Conservation (phyloP, 1,284 basidiomycete species). For the Bjerkandera adusta region DNA sequence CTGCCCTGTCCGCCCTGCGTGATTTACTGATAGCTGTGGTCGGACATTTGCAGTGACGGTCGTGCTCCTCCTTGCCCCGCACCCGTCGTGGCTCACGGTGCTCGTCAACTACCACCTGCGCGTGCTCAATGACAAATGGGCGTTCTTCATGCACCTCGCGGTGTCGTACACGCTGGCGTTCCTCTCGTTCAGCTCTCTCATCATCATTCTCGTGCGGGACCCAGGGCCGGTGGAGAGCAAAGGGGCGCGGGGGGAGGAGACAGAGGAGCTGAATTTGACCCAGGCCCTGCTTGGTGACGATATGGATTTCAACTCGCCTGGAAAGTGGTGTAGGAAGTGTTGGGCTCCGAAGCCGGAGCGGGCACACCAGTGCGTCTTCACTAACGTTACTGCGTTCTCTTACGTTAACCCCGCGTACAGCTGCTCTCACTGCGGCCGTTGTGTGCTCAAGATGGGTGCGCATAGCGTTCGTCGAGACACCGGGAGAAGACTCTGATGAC, state of each 20-base stretch:
- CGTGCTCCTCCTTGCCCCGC: slow-evolving; percentile 61
- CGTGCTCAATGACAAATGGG: slow-evolving; percentile 43
- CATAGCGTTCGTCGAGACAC: no score
- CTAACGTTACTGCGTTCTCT: not conserved
- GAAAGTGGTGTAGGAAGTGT: slow-evolving; percentile 75
- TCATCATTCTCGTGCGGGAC: slow-evolving; percentile 68
- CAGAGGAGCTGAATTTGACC: slow-evolving; percentile 50
- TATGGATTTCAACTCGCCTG: slow-evolving; percentile 46
- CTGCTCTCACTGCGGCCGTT: slow-evolving; percentile 73
- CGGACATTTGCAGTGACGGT: slow-evolving; percentile 44
- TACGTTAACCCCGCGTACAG: slow-evolving; percentile 6
- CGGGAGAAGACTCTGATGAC: slow-evolving; percentile 12
- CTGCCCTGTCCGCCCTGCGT: not conserved
- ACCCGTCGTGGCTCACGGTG: slow-evolving; percentile 67
- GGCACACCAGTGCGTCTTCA: slow-evolving; percentile 58
- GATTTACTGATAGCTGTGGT: slow-evolving; percentile 4
- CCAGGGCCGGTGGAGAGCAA: slow-evolving; percentile 56
- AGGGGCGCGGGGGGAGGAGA: slow-evolving; percentile 32
- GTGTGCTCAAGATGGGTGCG: slow-evolving; percentile 85
- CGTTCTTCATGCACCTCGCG: slow-evolving; percentile 52
- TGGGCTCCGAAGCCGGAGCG: slow-evolving; percentile 81
- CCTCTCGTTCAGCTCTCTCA: slow-evolving; percentile 66
- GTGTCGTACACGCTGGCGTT: slow-evolving; percentile 63
- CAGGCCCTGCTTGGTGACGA: slow-evolving; percentile 59
- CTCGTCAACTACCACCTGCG: slow-evolving; percentile 65